phyloP scores from a whole-genome alignment of 345 rosid species.

The Kernera saxatilis region DNA sequence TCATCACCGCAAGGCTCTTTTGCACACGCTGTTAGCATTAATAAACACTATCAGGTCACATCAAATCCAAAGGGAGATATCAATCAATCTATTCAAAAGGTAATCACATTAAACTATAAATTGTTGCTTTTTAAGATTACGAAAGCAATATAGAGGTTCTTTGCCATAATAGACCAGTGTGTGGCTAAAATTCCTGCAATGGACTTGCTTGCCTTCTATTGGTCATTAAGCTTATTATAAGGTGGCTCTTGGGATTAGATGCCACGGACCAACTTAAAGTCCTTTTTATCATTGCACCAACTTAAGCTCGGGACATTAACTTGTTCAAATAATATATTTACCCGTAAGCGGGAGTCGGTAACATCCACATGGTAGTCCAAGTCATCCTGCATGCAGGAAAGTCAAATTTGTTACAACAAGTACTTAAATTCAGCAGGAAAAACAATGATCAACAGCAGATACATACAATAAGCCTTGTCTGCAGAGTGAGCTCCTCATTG shows the following conservation, averaged over 20 bases:
- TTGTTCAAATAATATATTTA: slow-evolving; percentile 27
- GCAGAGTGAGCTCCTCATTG: slow-evolving; percentile 87
- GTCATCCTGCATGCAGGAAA: slow-evolving; percentile 60
- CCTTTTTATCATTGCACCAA: background rate
- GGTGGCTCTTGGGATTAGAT: background rate
- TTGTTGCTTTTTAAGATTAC: background rate
- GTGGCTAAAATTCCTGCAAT: background rate
- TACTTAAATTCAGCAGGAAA: background rate
- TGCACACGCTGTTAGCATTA: slow-evolving; percentile 69
- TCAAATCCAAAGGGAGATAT: background rate
- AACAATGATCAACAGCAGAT: background rate
- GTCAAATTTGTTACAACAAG: background rate
- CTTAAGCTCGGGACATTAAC: background rate
- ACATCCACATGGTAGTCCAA: slow-evolving; percentile 88
- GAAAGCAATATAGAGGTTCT: background rate
- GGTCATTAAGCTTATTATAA: background rate
- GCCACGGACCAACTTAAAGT: background rate
- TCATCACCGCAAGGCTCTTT: slow-evolving; percentile 83
- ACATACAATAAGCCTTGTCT: slow-evolving; percentile 84
- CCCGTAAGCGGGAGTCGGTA: slow-evolving; percentile 82
- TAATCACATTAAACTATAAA: background rate
- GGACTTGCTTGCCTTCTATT: background rate
- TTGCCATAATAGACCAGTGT: background rate
- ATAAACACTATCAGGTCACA: slow-evolving; percentile 11
- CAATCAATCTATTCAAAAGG: background rate